Percentiles rank a stretch among this genome's conserved stretches.
These are phyloP conservation scores for Cladobotryum mycophilum DNA, from an alignment of 2,329 filamentous ascomycete species.

Conservation along the genomic window DNA sequence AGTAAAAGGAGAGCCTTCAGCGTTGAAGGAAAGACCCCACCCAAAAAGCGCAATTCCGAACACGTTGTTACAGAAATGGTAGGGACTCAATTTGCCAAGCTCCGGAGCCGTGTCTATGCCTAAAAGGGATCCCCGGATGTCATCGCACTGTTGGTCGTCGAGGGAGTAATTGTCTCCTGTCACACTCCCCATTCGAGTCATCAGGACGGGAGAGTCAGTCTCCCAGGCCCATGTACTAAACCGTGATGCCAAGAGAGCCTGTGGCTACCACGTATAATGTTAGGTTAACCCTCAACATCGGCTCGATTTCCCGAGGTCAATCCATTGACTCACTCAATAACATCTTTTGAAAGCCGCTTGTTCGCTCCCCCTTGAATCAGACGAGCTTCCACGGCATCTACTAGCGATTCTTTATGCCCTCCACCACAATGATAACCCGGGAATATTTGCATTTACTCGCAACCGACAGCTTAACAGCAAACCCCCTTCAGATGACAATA, in stretches of 20 bases:
- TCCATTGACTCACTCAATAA: not conserved
- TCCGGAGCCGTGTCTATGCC: no score
- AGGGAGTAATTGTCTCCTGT: no score
- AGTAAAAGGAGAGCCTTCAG: no score
- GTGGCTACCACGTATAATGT: no score
- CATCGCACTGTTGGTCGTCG: no score
- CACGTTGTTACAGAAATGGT: no score
- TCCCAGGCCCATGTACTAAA: not conserved
- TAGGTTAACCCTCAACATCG: no score
- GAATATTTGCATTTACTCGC: not conserved
- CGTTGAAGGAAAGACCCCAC: no score
- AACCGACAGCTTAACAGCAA: not conserved
- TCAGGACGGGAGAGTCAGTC: not conserved
- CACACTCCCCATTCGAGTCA: no score
- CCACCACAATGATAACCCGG: conserved; percentile 9
- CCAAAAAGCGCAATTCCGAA: no score
- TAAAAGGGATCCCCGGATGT: no score
- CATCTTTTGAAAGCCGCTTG: not conserved
- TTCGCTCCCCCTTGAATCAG: not conserved
- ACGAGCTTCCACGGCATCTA: not conserved
- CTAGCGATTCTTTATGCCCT: not conserved
- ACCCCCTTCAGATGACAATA: conserved; percentile 2
- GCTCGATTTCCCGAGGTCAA: not conserved
- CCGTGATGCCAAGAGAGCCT: not conserved
- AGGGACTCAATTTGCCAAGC: no score